Percentiles rank a stretch among this genome's conserved stretches.
Conservation (phyloP, 2,329 filamentous ascomycete species). For the Bipolaris oryzae region DNA sequence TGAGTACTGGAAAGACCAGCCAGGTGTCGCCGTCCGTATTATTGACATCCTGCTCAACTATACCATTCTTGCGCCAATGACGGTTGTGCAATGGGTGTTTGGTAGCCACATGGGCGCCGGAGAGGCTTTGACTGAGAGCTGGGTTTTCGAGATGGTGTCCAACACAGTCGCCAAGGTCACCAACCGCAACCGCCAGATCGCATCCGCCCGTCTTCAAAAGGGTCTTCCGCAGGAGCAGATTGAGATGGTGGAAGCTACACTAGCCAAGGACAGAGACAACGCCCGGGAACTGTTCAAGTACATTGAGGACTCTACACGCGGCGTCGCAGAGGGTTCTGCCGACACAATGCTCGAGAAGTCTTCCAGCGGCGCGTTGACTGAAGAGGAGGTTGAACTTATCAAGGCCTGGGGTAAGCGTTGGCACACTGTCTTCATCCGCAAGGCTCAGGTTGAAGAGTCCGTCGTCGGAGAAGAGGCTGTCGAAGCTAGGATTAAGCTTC, state of each 20-base stretch:
- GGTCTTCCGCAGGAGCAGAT: constrained; percentile 63
- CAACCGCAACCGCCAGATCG: constrained; percentile 80
- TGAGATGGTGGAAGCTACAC: constrained; percentile 67
- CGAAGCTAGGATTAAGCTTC: constrained; percentile 51
- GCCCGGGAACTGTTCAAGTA: constrained; percentile 81
- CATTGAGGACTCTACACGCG: constrained; percentile 77
- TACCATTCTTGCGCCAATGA: constrained; percentile 84
- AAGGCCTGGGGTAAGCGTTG: constrained; percentile 83
- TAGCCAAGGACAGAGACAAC: constrained; percentile 70
- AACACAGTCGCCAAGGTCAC: constrained; percentile 91
- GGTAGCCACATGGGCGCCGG: constrained; percentile 69
- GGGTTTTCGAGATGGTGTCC: constrained; percentile 88
- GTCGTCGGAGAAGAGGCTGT: constrained; percentile 64
- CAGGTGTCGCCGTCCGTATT: constrained; percentile 88
- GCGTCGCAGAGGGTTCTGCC: constrained; percentile 74
- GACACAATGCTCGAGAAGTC: constrained; percentile 78
- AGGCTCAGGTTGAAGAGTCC: constrained; percentile 84
- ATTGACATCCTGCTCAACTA: constrained; percentile 98
- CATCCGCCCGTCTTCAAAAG: constrained; percentile 65
- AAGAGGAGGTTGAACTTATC: constrained; percentile 64
- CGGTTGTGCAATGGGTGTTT: constrained; percentile 90
- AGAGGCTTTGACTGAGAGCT: constrained; percentile 70
- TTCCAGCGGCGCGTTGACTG: constrained; percentile 51
- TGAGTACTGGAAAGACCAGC: constrained; percentile 90
- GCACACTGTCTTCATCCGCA: constrained; percentile 82